A percentile compares a stretch with the other conserved stretches of the same genome.
phyloP scores from a whole-genome alignment of 768 basidiomycete species.

The Lactifluus hygrophoroides region DNA sequence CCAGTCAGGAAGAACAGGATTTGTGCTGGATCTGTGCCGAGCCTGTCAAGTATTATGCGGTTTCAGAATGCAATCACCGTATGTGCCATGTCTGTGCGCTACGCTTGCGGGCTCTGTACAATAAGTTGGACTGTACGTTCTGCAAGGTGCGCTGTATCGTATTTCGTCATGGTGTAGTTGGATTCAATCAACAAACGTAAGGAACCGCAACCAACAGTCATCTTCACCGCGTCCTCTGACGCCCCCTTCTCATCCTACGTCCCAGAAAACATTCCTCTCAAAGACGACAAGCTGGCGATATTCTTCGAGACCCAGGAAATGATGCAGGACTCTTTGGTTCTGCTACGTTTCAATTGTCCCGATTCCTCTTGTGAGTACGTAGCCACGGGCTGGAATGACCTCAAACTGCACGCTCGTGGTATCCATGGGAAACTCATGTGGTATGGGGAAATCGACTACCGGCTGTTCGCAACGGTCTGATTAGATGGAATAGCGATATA shows the following conservation, averaged over 20 bases:
- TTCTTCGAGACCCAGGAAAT: conserved; percentile 85
- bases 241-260: conserved; percentile 50
- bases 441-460: conserved; percentile 35
- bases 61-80: conserved; percentile 87
- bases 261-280: conserved; percentile 47
- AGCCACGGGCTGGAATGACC: conserved; percentile 81
- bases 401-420: conserved; percentile 76
- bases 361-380: conserved; percentile 75
- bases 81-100: conserved; percentile 94
- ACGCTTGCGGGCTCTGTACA: conserved; percentile 84
- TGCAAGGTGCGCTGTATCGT: conserved; percentile 63
- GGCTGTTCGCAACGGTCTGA: background rate
- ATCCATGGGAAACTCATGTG: conserved; percentile 75
- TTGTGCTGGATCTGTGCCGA: conserved; percentile 95
- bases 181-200: conserved; percentile 25
- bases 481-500: conserved; percentile 49
- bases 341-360: conserved; percentile 93
- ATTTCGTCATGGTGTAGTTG: background rate
- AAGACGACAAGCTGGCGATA: conserved; percentile 66
- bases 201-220: conserved; percentile 66
- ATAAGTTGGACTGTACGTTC: conserved; percentile 89
- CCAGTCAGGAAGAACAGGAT: conserved; percentile 15
- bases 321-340: conserved; percentile 89
- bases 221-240: conserved; percentile 65
- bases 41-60: conserved; percentile 79